phyloP scores from a whole-genome alignment of 1,139 yeast genomes.

The Martiniozyma asiatica region DNA sequence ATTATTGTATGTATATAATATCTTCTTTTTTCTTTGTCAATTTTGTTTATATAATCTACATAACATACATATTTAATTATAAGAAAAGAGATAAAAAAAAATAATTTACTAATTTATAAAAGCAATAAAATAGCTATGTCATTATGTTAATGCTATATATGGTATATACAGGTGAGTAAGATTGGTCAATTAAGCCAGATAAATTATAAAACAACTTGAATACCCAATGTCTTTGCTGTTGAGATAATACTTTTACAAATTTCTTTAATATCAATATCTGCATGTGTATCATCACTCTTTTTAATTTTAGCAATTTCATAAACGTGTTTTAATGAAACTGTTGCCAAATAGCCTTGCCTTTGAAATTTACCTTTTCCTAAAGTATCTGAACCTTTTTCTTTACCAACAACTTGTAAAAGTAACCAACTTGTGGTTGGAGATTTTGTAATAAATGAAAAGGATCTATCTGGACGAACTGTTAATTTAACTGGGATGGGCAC shows the following conservation, averaged over 20 bases:
- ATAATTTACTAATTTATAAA: no score
- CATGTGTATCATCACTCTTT: conserved; percentile 74
- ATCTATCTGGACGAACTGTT: conserved; percentile 83
- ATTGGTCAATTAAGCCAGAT: no score
- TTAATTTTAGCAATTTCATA: conserved; percentile 94
- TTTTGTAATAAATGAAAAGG: conserved; percentile 76
- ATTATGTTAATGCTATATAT: no score
- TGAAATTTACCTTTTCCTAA: conserved; percentile 24
- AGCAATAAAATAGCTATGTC: no score
- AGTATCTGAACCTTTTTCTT: conserved; percentile 57
- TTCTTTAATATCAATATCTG: conserved; percentile 55
- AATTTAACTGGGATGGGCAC: conserved; percentile 81
- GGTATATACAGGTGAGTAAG: no score
- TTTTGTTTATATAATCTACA: no score
- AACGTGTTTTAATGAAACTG: conserved; percentile 73
- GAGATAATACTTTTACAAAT: conserved; percentile 76
- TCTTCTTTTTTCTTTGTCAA: no score
- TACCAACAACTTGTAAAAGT: conserved; percentile 70
- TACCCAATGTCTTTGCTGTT: conserved; percentile 82
- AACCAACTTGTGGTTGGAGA: conserved; percentile 91
- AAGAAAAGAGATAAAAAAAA: no score
- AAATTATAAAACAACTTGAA: conserved; percentile 56
- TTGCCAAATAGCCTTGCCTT: conserved; percentile 44
- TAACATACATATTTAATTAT: no score
- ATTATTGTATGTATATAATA: background rate